Evolutionary conservation across 169 alveolate species (phyloP).

Genomic region (Eimeria maxima): DNA sequence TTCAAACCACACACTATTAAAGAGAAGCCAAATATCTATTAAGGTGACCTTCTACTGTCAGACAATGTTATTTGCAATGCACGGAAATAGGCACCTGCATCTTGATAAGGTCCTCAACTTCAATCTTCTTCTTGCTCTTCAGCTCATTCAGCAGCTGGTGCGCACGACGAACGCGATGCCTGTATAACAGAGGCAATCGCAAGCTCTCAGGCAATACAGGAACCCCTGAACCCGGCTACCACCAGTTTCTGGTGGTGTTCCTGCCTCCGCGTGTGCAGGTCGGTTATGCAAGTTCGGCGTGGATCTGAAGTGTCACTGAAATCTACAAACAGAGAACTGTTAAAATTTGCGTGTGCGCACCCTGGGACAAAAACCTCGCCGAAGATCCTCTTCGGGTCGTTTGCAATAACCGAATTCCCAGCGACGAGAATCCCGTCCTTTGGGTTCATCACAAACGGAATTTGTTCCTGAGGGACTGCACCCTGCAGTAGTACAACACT

Average conservation of each 20-base stretch:
- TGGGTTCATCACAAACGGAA: conserved; percentile 77
- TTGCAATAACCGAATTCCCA: conserved; percentile 55
- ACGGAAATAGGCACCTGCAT: conserved; percentile 35
- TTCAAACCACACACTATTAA: not conserved
- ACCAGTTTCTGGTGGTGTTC: not conserved
- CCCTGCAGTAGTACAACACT: conserved; percentile 57
- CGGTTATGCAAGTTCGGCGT: too few species aligned
- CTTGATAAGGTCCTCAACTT: conserved; percentile 73
- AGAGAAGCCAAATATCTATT: not conserved
- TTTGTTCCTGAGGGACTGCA: conserved; percentile 7
- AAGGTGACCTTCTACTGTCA: not conserved
- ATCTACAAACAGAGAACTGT: not conserved
- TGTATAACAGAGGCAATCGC: not conserved
- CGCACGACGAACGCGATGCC: conserved; percentile 65
- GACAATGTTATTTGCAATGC: too few species aligned
- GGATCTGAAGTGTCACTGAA: not conserved
- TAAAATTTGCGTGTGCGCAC: conserved; percentile 1
- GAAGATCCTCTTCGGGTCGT: conserved; percentile 48
- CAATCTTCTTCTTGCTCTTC: conserved; percentile 36
- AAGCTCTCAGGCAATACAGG: not conserved
- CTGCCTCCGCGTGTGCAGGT: too few species aligned
- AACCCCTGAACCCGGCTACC: not conserved
- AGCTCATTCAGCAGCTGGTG: conserved; percentile 54
- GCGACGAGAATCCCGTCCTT: conserved; percentile 67
- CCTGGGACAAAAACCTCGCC: conserved; percentile 78